Evolutionary conservation across 257 asterid genomes (phyloP).

Genomic region (Penstemon eatonii): DNA sequence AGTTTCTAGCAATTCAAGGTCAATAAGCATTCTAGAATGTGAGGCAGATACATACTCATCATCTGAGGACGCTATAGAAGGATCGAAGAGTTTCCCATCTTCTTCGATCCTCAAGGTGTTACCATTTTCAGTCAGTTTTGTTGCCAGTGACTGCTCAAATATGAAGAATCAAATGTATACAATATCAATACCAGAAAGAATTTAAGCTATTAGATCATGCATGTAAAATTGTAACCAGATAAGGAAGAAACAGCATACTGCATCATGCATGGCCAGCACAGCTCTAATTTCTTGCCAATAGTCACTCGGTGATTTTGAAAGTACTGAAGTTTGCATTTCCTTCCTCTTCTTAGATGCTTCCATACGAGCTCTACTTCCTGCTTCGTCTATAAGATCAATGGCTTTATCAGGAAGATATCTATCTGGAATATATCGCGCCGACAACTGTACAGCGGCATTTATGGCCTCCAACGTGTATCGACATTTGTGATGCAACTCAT

Average conservation of each 20-base stretch:
- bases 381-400: slow-evolving; percentile 95
- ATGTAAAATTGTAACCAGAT: background rate
- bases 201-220: background rate
- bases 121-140: slow-evolving; percentile 44
- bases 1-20: slow-evolving; percentile 25
- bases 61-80: slow-evolving; percentile 40
- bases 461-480: slow-evolving; percentile 82
- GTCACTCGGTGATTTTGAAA: slow-evolving; percentile 68
- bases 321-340: slow-evolving; percentile 68
- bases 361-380: slow-evolving; percentile 97
- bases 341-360: slow-evolving; percentile 68
- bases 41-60: slow-evolving; percentile 64
- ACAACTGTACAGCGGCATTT: slow-evolving; percentile 86
- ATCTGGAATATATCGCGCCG: slow-evolving; percentile 87
- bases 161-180: slow-evolving; percentile 26
- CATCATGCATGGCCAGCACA: slow-evolving; percentile 74
- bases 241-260: slow-evolving; percentile 41
- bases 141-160: slow-evolving; percentile 50
- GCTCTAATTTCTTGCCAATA: slow-evolving; percentile 91
- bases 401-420: slow-evolving; percentile 98
- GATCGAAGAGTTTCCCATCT: slow-evolving; percentile 37
- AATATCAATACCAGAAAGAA: slow-evolving; percentile 28
- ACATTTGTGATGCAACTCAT: slow-evolving; percentile 87
- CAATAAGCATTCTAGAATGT: slow-evolving; percentile 7
- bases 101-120: slow-evolving; percentile 39